A percentile compares a stretch with the other conserved stretches of the same genome.
Conservation (phyloP, 2,329 filamentous ascomycete species). For the Penicillium frequentans region DNA sequence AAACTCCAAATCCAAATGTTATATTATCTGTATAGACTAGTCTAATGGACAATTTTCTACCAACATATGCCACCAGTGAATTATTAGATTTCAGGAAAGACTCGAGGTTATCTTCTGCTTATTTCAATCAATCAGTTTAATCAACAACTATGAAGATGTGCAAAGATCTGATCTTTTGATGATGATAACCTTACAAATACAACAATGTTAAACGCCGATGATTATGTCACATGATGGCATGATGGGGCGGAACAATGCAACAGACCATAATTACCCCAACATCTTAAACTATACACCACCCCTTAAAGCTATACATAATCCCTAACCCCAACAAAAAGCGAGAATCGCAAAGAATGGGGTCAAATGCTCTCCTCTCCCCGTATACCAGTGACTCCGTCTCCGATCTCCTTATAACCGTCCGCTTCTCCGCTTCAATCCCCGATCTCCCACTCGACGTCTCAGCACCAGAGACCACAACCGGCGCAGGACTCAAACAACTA, state of each 20-base stretch:
- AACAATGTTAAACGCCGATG: background rate
- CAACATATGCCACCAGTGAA: no score
- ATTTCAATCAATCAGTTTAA: no score
- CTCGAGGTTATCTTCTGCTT: background rate
- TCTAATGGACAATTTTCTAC: conserved; percentile 13
- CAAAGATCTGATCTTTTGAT: background rate
- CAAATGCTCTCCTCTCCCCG: conserved; percentile 14
- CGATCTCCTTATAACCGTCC: conserved; percentile 73
- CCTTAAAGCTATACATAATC: background rate
- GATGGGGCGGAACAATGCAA: background rate
- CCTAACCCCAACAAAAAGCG: background rate
- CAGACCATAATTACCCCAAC: background rate
- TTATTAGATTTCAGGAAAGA: background rate
- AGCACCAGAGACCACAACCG: conserved; percentile 66
- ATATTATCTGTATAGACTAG: conserved; percentile 18
- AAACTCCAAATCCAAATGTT: background rate
- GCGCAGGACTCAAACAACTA: conserved; percentile 75
- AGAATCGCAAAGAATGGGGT: conserved; percentile 14
- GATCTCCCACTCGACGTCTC: conserved; percentile 79
- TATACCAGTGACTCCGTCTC: conserved; percentile 12
- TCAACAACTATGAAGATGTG: background rate
- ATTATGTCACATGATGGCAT: conserved; percentile 13
- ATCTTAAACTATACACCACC: background rate
- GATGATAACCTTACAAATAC: background rate
- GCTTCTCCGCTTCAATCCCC: conserved; percentile 82